Conservation (phyloP, 2,329 filamentous ascomycete species). For the Teratosphaeria epicoccoides region DNA sequence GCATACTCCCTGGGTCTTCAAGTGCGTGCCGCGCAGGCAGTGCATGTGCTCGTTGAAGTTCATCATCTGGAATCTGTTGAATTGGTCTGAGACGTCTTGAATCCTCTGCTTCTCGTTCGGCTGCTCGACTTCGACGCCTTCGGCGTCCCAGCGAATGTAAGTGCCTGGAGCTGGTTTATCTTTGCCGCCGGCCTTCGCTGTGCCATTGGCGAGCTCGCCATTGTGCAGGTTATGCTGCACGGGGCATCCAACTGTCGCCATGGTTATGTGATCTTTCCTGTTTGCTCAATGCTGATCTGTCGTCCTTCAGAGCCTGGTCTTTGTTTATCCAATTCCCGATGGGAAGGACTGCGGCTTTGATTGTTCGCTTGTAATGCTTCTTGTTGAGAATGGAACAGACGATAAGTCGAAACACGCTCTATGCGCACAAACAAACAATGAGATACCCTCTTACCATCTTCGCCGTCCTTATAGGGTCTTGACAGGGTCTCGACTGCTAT, state of each 20-base stretch:
- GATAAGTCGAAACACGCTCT: no score
- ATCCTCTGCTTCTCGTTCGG: conserved; percentile 27
- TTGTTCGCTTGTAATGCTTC: no score
- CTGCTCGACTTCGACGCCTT: conserved; percentile 25
- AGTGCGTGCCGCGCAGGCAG: conserved; percentile 28
- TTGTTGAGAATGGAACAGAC: no score
- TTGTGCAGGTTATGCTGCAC: conserved; percentile 9
- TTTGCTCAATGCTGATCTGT: no score
- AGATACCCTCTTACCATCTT: not conserved
- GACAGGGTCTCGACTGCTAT: not conserved
- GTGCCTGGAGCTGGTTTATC: conserved; percentile 10
- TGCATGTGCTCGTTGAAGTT: conserved; percentile 31
- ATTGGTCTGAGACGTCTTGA: conserved; percentile 27
- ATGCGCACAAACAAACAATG: not conserved
- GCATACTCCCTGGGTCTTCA: conserved; percentile 26
- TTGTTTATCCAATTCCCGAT: no score
- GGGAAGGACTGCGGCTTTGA: no score
- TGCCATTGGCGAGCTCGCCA: conserved; percentile 12
- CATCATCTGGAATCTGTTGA: conserved; percentile 31
- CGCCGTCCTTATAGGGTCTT: not conserved
- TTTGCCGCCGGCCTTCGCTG: conserved; percentile 6
- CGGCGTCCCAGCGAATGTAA: conserved; percentile 22
- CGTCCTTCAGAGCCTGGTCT: no score
- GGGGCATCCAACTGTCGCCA: conserved; percentile 9
- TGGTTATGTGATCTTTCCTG: not conserved